Conservation (phyloP, 495 filamentous ascomycete genomes). For the Bryoglossum gracile region DNA sequence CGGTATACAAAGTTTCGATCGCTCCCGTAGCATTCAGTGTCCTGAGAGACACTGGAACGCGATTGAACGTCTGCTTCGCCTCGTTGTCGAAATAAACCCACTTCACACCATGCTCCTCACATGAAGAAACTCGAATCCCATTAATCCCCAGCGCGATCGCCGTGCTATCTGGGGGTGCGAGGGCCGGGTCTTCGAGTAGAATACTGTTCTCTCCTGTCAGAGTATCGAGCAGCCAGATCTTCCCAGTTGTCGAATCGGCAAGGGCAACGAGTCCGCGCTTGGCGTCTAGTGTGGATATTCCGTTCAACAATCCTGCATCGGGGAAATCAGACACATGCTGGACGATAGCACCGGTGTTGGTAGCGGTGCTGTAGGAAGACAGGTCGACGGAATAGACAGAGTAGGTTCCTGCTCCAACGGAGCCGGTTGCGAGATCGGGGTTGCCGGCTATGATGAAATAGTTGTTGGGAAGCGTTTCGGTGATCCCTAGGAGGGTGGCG, state of each 20-base stretch:
- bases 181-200: conserved; percentile 24
- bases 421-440: conserved; percentile 12
- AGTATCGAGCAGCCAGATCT: conserved; percentile 31
- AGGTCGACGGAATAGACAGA: conserved; percentile 12
- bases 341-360: background rate
- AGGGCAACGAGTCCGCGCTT: conserved; percentile 24
- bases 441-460: conserved; percentile 25
- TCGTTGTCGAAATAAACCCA: background rate
- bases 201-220: conserved; percentile 25
- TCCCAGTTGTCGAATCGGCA: conserved; percentile 29
- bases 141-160: conserved; percentile 8
- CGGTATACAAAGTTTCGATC: background rate
- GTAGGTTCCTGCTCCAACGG: background rate
- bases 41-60: background rate
- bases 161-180: background rate
- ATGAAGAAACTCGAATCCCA: conserved; percentile 4
- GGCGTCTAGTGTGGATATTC: conserved; percentile 27
- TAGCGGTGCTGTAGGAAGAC: background rate
- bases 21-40: background rate
- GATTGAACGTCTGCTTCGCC: background rate
- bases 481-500: conserved; percentile 27
- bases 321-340: conserved; percentile 8
- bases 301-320: conserved; percentile 27
- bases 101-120: background rate
- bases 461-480: conserved; percentile 25